These are phyloP conservation scores for Leccinum obscurum DNA, from an alignment of 768 basidiomycete genomes.

Conservation along the genomic window DNA sequence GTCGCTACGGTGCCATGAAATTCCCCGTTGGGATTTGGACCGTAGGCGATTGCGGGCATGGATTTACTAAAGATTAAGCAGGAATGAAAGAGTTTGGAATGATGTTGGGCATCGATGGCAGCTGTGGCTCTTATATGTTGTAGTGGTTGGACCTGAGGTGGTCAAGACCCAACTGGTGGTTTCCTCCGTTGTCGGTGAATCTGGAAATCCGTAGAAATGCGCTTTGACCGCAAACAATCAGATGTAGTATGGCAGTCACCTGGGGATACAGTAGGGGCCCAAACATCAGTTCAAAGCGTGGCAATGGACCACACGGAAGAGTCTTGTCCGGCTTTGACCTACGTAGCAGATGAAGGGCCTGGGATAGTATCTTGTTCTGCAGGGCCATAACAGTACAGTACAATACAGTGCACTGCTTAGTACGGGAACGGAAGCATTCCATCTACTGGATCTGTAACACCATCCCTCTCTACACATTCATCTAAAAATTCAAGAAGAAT, in stretches of 20 bases:
- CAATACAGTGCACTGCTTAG: constrained; percentile 4
- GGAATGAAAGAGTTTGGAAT: not conserved
- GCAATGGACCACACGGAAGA: not conserved
- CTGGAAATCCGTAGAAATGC: constrained; percentile 3
- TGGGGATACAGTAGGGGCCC: constrained; percentile 6
- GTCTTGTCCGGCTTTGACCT: constrained; percentile 3
- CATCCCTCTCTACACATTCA: constrained; percentile 24
- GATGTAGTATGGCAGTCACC: not conserved
- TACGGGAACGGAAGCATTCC: constrained; percentile 22
- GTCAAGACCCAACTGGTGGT: constrained; percentile 14
- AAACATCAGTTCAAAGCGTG: not conserved
- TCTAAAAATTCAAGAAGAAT: constrained; percentile 29
- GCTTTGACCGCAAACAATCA: constrained; percentile 19
- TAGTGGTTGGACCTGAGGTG: constrained; percentile 5
- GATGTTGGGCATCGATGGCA: not conserved
- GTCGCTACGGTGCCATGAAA: not conserved
- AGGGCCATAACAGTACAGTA: no score
- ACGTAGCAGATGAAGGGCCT: not conserved
- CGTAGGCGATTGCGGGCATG: constrained; percentile 8
- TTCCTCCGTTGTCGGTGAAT: constrained; percentile 15
- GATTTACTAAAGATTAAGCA: not conserved
- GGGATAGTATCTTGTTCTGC: no score
- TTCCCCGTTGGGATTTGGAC: not conserved
- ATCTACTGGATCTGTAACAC: constrained; percentile 11
- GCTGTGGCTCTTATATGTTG: constrained; percentile 9